These are phyloP conservation scores for Epichloe baconii DNA, from an alignment of 2,329 filamentous ascomycete species.

Conservation along the genomic window DNA sequence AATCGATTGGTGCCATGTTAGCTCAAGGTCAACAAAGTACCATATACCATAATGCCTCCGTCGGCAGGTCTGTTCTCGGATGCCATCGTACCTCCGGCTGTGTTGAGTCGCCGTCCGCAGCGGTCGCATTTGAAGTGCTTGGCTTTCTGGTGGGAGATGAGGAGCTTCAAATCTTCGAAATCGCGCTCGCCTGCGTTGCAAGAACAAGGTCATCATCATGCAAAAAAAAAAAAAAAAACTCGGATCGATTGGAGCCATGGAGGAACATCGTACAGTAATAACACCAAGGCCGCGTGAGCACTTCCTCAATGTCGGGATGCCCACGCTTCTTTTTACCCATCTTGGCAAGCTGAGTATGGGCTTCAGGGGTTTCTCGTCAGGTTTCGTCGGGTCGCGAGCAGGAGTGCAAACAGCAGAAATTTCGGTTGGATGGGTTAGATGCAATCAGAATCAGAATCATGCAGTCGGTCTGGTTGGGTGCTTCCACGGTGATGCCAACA, in stretches of 20 bases:
- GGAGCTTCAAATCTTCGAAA: conserved; percentile 92
- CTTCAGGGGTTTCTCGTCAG: not conserved
- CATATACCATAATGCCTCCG: no score
- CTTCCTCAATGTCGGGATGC: conserved; percentile 76
- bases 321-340: conserved; percentile 90
- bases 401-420: not conserved
- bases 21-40: no score
- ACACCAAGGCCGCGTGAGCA: conserved; percentile 83
- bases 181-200: conserved; percentile 63
- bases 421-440: not conserved
- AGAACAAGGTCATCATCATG: conserved; percentile 12
- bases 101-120: conserved; percentile 81
- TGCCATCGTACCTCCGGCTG: conserved; percentile 63
- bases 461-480: not conserved
- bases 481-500: not conserved
- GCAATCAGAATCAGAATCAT: not conserved
- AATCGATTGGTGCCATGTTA: not conserved
- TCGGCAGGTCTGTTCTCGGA: not conserved
- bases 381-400: not conserved
- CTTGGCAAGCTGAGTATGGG: conserved; percentile 4
- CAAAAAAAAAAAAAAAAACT: no score
- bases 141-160: conserved; percentile 96
- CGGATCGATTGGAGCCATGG: not conserved
- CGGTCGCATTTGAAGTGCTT: conserved; percentile 97
- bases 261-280: conserved; percentile 62